These are phyloP conservation scores for Wallacemonas sp. DNA, from an alignment of 208 protist species.

Conservation along the genomic window DNA sequence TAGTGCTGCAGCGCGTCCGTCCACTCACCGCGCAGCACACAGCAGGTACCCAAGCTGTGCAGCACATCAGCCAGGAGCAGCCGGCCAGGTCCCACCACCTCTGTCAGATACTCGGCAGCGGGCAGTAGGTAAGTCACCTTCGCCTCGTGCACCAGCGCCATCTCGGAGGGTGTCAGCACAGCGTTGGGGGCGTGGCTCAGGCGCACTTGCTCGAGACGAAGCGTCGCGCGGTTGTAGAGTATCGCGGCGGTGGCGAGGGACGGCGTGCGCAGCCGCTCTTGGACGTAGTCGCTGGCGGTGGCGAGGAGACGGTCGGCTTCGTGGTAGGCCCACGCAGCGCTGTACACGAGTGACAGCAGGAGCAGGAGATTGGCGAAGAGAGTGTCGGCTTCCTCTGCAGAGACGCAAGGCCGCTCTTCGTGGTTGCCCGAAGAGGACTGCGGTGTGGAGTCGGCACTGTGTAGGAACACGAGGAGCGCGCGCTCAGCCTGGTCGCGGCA, in stretches of 20 bases:
- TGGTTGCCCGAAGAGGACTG: too few species aligned
- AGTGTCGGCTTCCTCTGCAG: conserved; percentile 9
- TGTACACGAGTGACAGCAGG: conserved; percentile 49
- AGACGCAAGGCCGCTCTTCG: not conserved
- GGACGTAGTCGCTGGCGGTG: conserved; percentile 52
- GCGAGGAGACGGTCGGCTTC: conserved; percentile 62
- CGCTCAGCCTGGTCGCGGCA: conserved; percentile 28
- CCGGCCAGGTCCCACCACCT: conserved; percentile 32
- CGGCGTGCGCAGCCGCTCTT: conserved; percentile 30
- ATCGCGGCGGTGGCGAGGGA: conserved; percentile 27
- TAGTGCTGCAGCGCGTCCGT: conserved; percentile 23
- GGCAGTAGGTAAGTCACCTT: not conserved
- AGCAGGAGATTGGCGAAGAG: conserved; percentile 49
- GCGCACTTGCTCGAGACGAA: conserved; percentile 38
- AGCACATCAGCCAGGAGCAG: conserved; percentile 53
- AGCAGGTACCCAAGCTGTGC: conserved; percentile 64
- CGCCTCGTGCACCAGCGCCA: conserved; percentile 27
- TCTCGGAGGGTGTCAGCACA: too few species aligned
- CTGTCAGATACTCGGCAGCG: conserved; percentile 11
- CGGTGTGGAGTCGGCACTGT: too few species aligned
- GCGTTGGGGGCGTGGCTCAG: too few species aligned
- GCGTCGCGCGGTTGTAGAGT: conserved; percentile 46
- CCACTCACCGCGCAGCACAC: conserved; percentile 24
- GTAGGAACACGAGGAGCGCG: conserved; percentile 20
- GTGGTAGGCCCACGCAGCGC: conserved; percentile 25